phyloP scores from a whole-genome alignment of 2,329 filamentous ascomycete species.

The Aspergillus tamarii region DNA sequence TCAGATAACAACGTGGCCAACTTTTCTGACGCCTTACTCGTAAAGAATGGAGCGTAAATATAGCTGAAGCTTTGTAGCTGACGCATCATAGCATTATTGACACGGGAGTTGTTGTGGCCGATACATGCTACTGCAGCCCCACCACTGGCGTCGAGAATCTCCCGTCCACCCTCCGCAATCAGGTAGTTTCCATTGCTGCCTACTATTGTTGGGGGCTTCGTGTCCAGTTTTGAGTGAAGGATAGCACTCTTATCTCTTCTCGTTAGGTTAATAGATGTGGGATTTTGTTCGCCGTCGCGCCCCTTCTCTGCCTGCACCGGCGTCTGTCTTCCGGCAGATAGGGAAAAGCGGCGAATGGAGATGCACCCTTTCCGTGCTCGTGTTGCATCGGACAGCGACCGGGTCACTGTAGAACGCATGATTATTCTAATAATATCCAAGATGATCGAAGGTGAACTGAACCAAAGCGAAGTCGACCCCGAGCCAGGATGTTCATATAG shows the following conservation, averaged over 20 bases:
- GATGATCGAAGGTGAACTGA: neutral
- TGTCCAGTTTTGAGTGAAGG: slow-evolving; percentile 19
- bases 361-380: neutral
- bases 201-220: slow-evolving; percentile 20
- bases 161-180: slow-evolving; percentile 45
- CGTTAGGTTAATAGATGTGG: no score
- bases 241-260: neutral
- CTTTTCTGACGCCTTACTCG: slow-evolving; percentile 45
- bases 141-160: slow-evolving; percentile 50
- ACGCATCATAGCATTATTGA: slow-evolving; percentile 45
- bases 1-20: slow-evolving; percentile 44
- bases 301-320: neutral
- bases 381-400: neutral
- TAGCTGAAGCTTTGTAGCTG: slow-evolving; percentile 50
- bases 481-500: neutral
- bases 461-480: neutral
- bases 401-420: neutral
- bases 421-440: neutral
- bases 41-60: slow-evolving; percentile 50
- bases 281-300: neutral
- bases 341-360: neutral
- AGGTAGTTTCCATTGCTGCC: slow-evolving; percentile 45
- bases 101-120: slow-evolving; percentile 49
- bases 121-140: slow-evolving; percentile 54
- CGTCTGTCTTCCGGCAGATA: neutral